phyloP scores from a whole-genome alignment of 2,329 filamentous ascomycete species.

The Aspergillus persii region DNA sequence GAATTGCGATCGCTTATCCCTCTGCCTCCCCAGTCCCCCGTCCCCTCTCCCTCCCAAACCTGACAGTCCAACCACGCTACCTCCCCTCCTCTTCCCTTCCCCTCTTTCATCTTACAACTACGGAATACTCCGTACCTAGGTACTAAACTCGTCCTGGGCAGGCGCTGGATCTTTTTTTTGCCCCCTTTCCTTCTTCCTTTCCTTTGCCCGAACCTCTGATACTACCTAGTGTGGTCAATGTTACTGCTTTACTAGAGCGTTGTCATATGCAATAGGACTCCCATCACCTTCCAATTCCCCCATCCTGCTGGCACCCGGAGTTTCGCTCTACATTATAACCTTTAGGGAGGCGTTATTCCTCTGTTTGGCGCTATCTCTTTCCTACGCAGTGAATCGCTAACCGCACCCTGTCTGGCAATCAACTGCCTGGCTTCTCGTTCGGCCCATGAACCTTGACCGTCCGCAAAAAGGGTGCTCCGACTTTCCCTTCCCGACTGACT shows the following conservation, averaged over 20 bases:
- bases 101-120: background rate
- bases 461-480: background rate
- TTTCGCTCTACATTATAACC: background rate
- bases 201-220: background rate
- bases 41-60: background rate
- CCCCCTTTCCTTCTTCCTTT: background rate
- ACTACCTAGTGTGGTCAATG: background rate
- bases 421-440: background rate
- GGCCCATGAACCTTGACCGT: background rate
- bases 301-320: background rate
- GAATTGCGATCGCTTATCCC: constrained; percentile 10
- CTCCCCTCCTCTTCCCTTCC: background rate
- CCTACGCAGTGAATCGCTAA: background rate
- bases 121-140: background rate
- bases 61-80: background rate
- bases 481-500: background rate
- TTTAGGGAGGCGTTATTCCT: background rate
- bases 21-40: background rate
- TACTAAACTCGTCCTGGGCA: background rate
- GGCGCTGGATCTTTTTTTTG: background rate
- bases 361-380: background rate
- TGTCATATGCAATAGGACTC: background rate
- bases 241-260: background rate
- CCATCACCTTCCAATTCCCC: background rate
- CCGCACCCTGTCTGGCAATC: background rate